These are phyloP conservation scores for Xylaria sp. DNA, from an alignment of 2,329 filamentous ascomycete species.

Conservation along the genomic window DNA sequence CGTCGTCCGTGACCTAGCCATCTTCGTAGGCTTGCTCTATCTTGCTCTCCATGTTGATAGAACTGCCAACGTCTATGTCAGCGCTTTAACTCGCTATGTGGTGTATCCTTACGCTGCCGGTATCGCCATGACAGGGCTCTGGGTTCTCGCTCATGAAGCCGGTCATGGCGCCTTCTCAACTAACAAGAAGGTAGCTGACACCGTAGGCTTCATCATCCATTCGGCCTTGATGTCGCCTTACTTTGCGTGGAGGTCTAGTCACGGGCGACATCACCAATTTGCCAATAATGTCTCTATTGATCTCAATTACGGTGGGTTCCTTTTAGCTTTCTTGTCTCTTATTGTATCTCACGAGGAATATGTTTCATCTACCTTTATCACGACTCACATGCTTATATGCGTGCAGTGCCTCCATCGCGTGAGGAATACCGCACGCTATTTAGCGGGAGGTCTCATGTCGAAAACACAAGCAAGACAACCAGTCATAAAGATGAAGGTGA, in stretches of 20 bases:
- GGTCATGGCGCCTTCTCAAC: slow-evolving; percentile 75
- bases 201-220: slow-evolving; percentile 72
- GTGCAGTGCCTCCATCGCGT: slow-evolving; percentile 17
- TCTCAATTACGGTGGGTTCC: slow-evolving; percentile 20
- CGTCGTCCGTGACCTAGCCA: slow-evolving; percentile 63
- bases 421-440: slow-evolving; percentile 28
- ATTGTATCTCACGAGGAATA: background rate
- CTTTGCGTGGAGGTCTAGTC: slow-evolving; percentile 78
- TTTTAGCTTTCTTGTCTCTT: background rate
- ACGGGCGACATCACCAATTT: slow-evolving; percentile 71
- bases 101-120: slow-evolving; percentile 71
- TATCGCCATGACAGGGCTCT: slow-evolving; percentile 72
- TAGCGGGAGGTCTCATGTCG: background rate
- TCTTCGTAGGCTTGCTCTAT: slow-evolving; percentile 60
- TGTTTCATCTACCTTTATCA: background rate
- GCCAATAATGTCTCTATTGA: slow-evolving; percentile 26
- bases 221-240: slow-evolving; percentile 74
- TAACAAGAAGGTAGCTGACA: slow-evolving; percentile 66
- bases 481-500: background rate
- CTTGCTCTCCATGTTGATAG: slow-evolving; percentile 63
- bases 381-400: background rate
- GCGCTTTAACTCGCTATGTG: slow-evolving; percentile 61
- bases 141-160: slow-evolving; percentile 76
- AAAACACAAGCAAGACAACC: background rate
- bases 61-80: slow-evolving; percentile 51